phyloP scores from a whole-genome alignment of 2,329 filamentous ascomycete genomes.

The Didymellaceae sp. region DNA sequence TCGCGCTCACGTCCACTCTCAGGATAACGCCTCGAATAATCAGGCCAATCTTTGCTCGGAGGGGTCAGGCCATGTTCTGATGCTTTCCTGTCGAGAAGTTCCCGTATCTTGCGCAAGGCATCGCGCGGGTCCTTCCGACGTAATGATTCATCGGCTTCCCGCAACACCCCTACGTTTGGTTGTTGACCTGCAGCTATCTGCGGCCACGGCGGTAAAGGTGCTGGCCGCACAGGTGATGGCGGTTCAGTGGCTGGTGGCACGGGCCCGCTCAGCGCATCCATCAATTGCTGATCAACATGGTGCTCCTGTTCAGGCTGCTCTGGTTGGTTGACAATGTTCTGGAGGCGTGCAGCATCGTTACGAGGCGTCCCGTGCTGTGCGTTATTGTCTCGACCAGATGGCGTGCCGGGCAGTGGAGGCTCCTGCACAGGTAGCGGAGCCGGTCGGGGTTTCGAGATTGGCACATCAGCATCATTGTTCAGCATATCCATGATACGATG shows the following conservation, averaged over 20 bases:
- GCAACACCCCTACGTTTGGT: conserved; percentile 18
- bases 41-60: conserved; percentile 23
- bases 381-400: conserved; percentile 19
- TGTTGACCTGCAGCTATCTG: conserved; percentile 19
- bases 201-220: conserved; percentile 22
- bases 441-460: conserved; percentile 30
- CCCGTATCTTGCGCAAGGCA: conserved; percentile 34
- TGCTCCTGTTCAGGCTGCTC: conserved; percentile 29
- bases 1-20: conserved; percentile 29
- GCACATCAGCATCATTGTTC: conserved; percentile 44
- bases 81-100: conserved; percentile 36
- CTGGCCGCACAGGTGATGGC: conserved; percentile 27
- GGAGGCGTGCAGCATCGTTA: conserved; percentile 24
- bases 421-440: conserved; percentile 25
- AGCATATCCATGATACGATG: conserved; percentile 49
- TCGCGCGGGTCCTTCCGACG: conserved; percentile 34
- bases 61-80: conserved; percentile 27
- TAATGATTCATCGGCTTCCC: conserved; percentile 33
- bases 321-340: conserved; percentile 27
- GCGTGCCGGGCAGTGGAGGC: conserved; percentile 18
- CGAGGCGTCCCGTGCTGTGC: conserved; percentile 29
- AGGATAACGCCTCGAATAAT: conserved; percentile 8
- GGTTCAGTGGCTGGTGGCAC: conserved; percentile 24
- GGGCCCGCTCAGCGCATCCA: conserved; percentile 27
- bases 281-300: conserved; percentile 31